These are phyloP conservation scores for Penicillium occitanis DNA, from an alignment of 2,329 filamentous ascomycete genomes.

Conservation along the genomic window DNA sequence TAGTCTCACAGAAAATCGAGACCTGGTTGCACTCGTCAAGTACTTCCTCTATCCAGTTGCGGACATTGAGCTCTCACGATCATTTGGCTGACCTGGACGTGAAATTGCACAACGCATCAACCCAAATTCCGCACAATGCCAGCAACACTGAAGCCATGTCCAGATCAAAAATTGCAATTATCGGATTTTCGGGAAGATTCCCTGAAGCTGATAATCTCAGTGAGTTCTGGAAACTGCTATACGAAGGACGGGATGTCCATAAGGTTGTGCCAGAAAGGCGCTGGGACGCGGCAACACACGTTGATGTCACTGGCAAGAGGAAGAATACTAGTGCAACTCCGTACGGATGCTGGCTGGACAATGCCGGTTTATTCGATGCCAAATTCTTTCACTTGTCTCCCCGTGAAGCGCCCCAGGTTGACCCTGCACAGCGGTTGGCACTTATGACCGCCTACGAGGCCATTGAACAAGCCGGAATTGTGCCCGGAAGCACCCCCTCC, in stretches of 20 bases:
- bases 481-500: conserved; percentile 66
- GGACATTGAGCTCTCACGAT: no score
- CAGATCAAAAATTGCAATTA: neutral
- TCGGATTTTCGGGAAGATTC: neutral
- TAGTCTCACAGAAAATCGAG: no score
- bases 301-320: conserved; percentile 34
- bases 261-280: conserved; percentile 51
- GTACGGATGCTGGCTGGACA: conserved; percentile 41
- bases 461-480: conserved; percentile 73
- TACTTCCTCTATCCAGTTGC: no score
- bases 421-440: conserved; percentile 75
- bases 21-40: no score
- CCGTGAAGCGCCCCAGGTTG: conserved; percentile 73
- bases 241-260: conserved; percentile 34
- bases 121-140: no score
- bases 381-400: conserved; percentile 58
- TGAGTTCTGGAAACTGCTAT: conserved; percentile 35
- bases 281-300: conserved; percentile 37
- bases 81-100: no score
- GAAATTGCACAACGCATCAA: no score
- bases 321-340: conserved; percentile 34
- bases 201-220: neutral
- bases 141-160: no score
- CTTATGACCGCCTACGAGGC: conserved; percentile 78
- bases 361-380: conserved; percentile 41